Conservation (phyloP, 257 asterid species). For the Salvia rosmarinus region DNA sequence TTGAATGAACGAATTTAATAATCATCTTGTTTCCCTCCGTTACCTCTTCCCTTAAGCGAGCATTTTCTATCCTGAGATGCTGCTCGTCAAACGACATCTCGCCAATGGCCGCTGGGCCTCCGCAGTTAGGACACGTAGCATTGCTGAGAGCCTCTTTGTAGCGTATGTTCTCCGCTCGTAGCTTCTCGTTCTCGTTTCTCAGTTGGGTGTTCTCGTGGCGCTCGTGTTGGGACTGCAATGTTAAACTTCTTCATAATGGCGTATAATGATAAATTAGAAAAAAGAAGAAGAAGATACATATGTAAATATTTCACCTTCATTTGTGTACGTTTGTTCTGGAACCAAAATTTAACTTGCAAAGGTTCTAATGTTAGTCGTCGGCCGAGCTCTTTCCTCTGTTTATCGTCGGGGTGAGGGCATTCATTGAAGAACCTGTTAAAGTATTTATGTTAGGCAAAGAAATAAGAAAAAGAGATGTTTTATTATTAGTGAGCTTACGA, state of each 20-base stretch:
- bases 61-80: conserved; percentile 72
- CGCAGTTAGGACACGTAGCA: conserved; percentile 69
- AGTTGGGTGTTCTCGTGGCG: conserved; percentile 66
- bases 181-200: conserved; percentile 69
- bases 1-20: no score
- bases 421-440: conserved; percentile 66
- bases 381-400: conserved; percentile 91
- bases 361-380: conserved; percentile 74
- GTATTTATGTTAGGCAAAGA: neutral
- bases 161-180: conserved; percentile 63
- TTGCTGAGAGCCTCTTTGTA: conserved; percentile 69
- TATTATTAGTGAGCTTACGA: conserved; percentile 57
- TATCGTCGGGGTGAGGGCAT: conserved; percentile 95
- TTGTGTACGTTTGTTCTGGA: conserved; percentile 92
- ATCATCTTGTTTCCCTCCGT: no score
- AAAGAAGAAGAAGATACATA: neutral
- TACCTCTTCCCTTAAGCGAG: conserved; percentile 79
- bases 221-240: conserved; percentile 65
- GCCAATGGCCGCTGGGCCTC: conserved; percentile 73
- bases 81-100: conserved; percentile 79
- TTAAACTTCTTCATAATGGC: neutral
- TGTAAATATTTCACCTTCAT: conserved; percentile 54
- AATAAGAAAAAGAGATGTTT: no score
- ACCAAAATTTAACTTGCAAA: conserved; percentile 92
- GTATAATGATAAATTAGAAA: neutral